These are phyloP conservation scores for Candida easanensis DNA, from an alignment of 805 yeast species.

Conservation along the genomic window DNA sequence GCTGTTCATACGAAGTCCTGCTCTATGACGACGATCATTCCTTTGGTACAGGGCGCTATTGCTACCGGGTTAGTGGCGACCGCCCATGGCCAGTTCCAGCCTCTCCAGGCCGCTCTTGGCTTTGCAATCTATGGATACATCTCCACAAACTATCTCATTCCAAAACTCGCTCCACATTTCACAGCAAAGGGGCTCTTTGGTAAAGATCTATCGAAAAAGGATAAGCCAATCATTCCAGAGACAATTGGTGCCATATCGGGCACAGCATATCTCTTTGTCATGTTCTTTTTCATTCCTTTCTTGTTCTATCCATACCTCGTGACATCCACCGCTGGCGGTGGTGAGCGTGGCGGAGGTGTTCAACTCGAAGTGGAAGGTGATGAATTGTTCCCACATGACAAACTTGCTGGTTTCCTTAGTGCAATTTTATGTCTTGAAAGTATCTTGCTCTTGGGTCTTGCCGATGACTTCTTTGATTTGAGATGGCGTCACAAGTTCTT, in stretches of 20 bases:
- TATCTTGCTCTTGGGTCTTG: conserved; percentile 80
- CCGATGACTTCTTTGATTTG: conserved; percentile 93
- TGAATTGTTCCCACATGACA: conserved; percentile 67
- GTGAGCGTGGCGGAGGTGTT: conserved; percentile 44
- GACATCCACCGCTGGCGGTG: conserved; percentile 55
- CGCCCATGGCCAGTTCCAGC: conserved; percentile 23
- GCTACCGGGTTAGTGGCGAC: conserved; percentile 18
- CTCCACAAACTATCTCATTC: conserved; percentile 60
- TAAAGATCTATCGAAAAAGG: conserved; percentile 74
- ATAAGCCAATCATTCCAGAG: conserved; percentile 79
- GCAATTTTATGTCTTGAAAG: conserved; percentile 81
- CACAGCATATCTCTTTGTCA: conserved; percentile 70
- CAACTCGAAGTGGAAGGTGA: conserved; percentile 13
- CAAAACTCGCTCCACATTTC: conserved; percentile 63
- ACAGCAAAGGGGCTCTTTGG: conserved; percentile 82
- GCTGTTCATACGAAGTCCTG: not conserved
- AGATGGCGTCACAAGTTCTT: conserved; percentile 98
- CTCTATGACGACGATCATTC: not conserved
- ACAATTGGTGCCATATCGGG: conserved; percentile 91
- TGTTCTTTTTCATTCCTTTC: conserved; percentile 86
- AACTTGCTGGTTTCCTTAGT: conserved; percentile 80
- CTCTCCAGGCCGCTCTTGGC: conserved; percentile 51
- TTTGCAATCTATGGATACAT: conserved; percentile 67
- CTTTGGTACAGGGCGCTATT: conserved; percentile 1
- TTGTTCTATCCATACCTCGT: conserved; percentile 75